Evolutionary conservation across 805 yeast species (phyloP).

Genomic region (Wickerhamiella azymoides): DNA sequence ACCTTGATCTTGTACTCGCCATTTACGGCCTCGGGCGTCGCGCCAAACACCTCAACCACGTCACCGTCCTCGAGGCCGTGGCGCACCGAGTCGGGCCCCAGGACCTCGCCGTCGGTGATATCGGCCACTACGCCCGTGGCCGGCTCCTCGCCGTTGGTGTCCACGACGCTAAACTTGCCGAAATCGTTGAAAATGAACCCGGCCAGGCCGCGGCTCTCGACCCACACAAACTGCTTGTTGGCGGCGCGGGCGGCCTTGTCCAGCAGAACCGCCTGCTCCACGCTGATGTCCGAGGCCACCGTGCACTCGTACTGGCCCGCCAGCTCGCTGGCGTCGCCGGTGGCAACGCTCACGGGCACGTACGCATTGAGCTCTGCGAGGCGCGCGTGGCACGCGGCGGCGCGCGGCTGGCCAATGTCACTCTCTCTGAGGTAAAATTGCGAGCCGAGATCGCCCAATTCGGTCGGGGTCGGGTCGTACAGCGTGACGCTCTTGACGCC

Average conservation of each 20-base stretch:
- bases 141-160: conserved; percentile 89
- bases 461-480: conserved; percentile 64
- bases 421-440: conserved; percentile 66
- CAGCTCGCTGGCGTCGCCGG: conserved; percentile 34
- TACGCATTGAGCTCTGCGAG: conserved; percentile 77
- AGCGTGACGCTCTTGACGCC: conserved; percentile 87
- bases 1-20: conserved; percentile 67
- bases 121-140: conserved; percentile 75
- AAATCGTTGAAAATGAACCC: conserved; percentile 84
- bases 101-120: conserved; percentile 82
- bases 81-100: conserved; percentile 80
- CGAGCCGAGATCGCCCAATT: conserved; percentile 62
- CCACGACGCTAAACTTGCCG: conserved; percentile 72
- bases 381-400: conserved; percentile 48
- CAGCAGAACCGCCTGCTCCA: conserved; percentile 62
- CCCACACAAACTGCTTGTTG: conserved; percentile 64
- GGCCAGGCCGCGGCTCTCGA: conserved; percentile 77
- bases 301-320: conserved; percentile 58
- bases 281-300: conserved; percentile 62
- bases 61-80: conserved; percentile 92
- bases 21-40: conserved; percentile 66
- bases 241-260: conserved; percentile 61
- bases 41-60: conserved; percentile 73
- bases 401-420: conserved; percentile 73
- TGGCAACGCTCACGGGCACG: conserved; percentile 66